These are phyloP conservation scores for Rhodamnia argentea DNA, from an alignment of 345 rosid genomes.

Conservation along the genomic window DNA sequence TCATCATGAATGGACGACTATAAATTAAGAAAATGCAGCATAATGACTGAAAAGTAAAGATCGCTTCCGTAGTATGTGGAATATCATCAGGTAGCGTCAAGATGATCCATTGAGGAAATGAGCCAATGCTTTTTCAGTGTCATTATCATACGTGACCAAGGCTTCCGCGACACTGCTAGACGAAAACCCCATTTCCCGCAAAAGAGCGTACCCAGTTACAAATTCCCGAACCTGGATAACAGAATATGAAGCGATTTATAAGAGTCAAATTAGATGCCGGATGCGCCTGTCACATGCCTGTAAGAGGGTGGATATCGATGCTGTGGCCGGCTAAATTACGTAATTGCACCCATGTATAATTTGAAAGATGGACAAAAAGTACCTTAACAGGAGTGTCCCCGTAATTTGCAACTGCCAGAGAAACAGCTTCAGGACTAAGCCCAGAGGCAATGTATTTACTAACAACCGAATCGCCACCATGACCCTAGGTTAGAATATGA, in stretches of 20 bases:
- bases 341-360: background rate
- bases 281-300: background rate
- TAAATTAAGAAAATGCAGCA: background rate
- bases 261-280: background rate
- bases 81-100: conserved; percentile 4
- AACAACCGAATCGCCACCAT: conserved; percentile 44
- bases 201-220: conserved; percentile 38
- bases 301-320: background rate
- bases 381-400: conserved; percentile 93
- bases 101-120: conserved; percentile 43
- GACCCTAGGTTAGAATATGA: conserved; percentile 18
- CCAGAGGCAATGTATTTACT: conserved; percentile 63
- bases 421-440: conserved; percentile 60
- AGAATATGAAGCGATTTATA: background rate
- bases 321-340: no score
- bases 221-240: conserved; percentile 55
- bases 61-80: background rate
- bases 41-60: no score
- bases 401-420: conserved; percentile 66
- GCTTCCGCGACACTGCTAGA: conserved; percentile 56
- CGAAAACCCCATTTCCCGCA: conserved; percentile 83
- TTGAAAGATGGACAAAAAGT: background rate
- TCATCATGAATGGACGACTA: no score
- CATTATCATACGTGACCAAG: conserved; percentile 55
- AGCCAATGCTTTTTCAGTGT: conserved; percentile 70